Percentiles rank a stretch among this genome's conserved stretches.
Evolutionary conservation across 202 grass and related monocot species (phyloP).

Genomic region (Musa balbisiana): DNA sequence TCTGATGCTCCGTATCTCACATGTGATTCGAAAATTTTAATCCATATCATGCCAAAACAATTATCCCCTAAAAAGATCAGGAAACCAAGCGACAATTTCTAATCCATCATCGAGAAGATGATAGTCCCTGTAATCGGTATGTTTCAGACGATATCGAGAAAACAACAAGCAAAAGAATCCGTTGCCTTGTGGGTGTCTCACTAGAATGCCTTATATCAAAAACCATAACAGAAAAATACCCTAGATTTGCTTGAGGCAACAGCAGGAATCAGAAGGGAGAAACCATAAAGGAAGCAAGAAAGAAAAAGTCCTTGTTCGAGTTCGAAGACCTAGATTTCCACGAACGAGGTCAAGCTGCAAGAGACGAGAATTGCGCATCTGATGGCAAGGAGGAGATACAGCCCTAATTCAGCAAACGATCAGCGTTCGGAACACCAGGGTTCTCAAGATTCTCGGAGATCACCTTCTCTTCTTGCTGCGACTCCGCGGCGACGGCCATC

Average conservation of each 20-base stretch:
- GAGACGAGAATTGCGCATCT: background rate
- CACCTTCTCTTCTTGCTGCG: constrained; percentile 56
- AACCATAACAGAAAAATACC: no score
- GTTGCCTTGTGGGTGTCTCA: no score
- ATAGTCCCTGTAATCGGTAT: background rate
- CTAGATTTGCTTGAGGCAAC: no score
- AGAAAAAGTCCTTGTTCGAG: background rate
- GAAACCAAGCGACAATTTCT: background rate
- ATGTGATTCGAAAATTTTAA: no score
- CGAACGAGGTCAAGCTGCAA: background rate
- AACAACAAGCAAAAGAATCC: background rate
- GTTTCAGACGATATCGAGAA: no score
- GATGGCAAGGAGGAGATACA: background rate
- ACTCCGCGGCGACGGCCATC: constrained; percentile 70
- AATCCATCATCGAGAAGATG: background rate
- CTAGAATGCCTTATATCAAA: no score
- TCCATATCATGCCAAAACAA: background rate
- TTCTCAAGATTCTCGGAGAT: background rate
- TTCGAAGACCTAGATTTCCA: background rate
- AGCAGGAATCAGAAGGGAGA: no score
- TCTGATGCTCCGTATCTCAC: no score
- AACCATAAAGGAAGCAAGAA: background rate
- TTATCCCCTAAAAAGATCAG: background rate
- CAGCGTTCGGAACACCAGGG: background rate
- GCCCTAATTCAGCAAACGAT: background rate